Base-by-base conservation (phyloP, 306 rosid genomes). In the Alnus rubra region DNA sequence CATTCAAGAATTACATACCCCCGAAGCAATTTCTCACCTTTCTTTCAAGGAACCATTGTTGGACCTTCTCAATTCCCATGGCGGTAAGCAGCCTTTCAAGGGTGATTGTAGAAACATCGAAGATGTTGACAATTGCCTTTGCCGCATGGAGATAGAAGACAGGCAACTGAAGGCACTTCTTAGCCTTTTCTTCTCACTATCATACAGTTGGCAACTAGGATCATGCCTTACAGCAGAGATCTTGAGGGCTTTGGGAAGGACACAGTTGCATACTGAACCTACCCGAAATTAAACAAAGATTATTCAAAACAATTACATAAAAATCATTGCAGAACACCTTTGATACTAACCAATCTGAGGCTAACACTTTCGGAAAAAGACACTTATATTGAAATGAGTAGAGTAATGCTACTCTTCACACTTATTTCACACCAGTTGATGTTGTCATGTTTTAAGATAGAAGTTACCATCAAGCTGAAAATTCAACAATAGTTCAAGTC, bases 61-160 rank as follows among this genome's bases (percentile, higher is more conserved):
- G n/a, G 98, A 88, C 86, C 90, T 90, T 83, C 92, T 88, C 67
- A 88, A 71, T 71, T 95, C 99, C 94, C 91, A 95, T 3, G 97
- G 86, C 1, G 96, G 91, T 56, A 94, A 84, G 73, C 96, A 94
- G 6, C 98, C 98, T 82, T 88, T 91, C 72, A 87, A 62, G n/a
- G 99, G 99, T 31, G 99, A 95, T 81, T 90, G 98, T 70, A 95
- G 90, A 88, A 91, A 90, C 75, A 93, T 74, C 35, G 99, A 95
- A 62, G 94, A 90, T 0, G 93, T 88, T 1, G 98, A 93, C 56
- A 93, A 72, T 68, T 95, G 99, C 94, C 88, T 93, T 87, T 95
- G 99, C 69, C 97, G 88, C 97, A 80, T 89, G 33, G 98, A 95
- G 83, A 95, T 91, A 0, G 99, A 91, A 8, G 99, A 93, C 84